Evolutionary conservation across 1,139 yeast species (phyloP), one percentile per base, ranked within the genome.

Genomic region (Yamadazyma sp.): DNA sequence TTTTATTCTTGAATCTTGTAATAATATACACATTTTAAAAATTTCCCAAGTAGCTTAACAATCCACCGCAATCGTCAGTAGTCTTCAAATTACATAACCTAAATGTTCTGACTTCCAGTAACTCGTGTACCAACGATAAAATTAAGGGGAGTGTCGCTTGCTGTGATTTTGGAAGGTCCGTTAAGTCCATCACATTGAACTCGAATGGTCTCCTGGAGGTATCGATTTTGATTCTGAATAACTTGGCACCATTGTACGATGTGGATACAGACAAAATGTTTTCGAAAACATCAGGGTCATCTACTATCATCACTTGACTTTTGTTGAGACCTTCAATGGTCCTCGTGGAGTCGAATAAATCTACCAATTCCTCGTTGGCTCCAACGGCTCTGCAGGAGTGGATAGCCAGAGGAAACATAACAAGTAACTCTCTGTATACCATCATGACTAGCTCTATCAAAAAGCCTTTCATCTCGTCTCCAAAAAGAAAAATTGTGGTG

Each of bases 301-400:
- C 53, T 1, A 50, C 37, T 3, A 49, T 30, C 54, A 50, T 50
- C 1, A 40, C 29, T 37, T 50, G 54, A 33, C 51, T 41, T 4
- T 26, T 17, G 15, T 17, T n/a, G 12, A 15, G 15, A 12, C 20
- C 32, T 23, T 35, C 39, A 4, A 26, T 34, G 5, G 12, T 10
- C 23, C 43, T 39, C 25, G 28, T 32, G 1, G 52, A 41, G 35
- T 49, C 53, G 33, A 50, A 41, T 9, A 48, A 27, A 36, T 50
- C 50, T 33, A 39, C 27, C 4, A 39, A 12, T 16, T 34, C 9
- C 14, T 36, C 40, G 10, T 34, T 25, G 10, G 46, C 29, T 25
- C 48, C 53, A 9, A 50, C 30, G 5, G 48, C 54, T 28, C 41
- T 44, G 24, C 45, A 57, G 32, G 62, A 64, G n/a, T 53, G 53